Percentiles rank a stretch among this genome's conserved stretches.
Evolutionary conservation across 129 eudicot genomes (phyloP).

Genomic region (Heracleum sosnowskyi): DNA sequence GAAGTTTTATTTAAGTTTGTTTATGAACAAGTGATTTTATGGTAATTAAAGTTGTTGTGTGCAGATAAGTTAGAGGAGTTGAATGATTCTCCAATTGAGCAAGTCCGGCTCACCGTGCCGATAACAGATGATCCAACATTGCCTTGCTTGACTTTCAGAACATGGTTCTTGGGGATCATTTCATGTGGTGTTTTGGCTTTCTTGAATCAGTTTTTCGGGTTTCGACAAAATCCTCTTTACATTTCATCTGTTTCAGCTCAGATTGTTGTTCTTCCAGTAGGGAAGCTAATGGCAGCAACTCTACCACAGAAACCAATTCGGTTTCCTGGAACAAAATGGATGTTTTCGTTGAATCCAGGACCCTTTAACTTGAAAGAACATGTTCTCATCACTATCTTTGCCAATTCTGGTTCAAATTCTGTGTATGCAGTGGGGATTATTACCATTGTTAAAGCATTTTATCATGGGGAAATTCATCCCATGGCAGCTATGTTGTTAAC

Average conservation of each 20-base stretch:
- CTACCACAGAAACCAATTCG: slow-evolving; percentile 32
- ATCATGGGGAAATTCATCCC: slow-evolving; percentile 48
- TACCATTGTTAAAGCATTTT: slow-evolving; percentile 65
- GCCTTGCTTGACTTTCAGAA: slow-evolving; percentile 70
- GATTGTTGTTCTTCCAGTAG: slow-evolving; percentile 62
- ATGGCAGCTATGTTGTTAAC: slow-evolving; percentile 57
- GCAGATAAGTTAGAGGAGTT: slow-evolving; percentile 36
- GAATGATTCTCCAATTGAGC: slow-evolving; percentile 69
- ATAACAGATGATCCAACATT: slow-evolving; percentile 69
- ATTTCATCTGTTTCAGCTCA: slow-evolving; percentile 67
- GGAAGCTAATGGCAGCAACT: slow-evolving; percentile 65
- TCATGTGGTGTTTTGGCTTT: slow-evolving; percentile 59
- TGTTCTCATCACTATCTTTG: slow-evolving; percentile 77
- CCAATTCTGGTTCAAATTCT: slow-evolving; percentile 49
- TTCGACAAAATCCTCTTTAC: slow-evolving; percentile 49
- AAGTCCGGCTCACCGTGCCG: slow-evolving; percentile 76
- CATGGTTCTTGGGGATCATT: slow-evolving; percentile 71
- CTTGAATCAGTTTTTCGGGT: slow-evolving; percentile 72
- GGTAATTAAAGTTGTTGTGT: not conserved
- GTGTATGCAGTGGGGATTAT: slow-evolving; percentile 59
- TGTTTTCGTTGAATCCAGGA: slow-evolving; percentile 73
- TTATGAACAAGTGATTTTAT: not conserved
- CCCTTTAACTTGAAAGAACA: slow-evolving; percentile 86
- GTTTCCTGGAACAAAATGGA: slow-evolving; percentile 39
- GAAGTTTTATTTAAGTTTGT: no score